These are phyloP conservation scores for Cryomyces antarcticus DNA, from an alignment of 495 filamentous ascomycete genomes.

Conservation along the genomic window DNA sequence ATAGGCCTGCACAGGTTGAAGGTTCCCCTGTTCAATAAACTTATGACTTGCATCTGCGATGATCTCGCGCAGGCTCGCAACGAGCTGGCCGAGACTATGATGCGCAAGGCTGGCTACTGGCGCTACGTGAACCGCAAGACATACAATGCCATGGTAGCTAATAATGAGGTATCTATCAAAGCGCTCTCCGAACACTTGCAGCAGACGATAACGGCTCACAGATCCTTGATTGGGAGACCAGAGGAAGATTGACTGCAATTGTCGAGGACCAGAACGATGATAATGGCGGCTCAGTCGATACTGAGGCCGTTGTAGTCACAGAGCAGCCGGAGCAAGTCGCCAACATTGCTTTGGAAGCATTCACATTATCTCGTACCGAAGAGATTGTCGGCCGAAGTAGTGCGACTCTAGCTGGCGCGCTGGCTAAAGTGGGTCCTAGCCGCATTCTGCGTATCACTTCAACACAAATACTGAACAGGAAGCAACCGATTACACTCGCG, in stretches of 20 bases:
- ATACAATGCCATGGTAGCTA: slow-evolving; percentile 4
- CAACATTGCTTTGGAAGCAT: too few relatives aligned
- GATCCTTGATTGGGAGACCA: neutral
- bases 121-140: slow-evolving; percentile 6
- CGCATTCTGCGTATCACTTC: too few relatives aligned
- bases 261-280: neutral
- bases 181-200: neutral
- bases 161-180: neutral
- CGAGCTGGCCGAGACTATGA: slow-evolving; percentile 1
- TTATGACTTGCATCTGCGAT: slow-evolving; percentile 1
- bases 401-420: too few relatives aligned
- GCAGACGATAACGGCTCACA: neutral
- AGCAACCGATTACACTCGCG: too few relatives aligned
- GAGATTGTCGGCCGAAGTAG: too few relatives aligned
- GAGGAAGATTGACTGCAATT: neutral
- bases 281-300: too few relatives aligned
- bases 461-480: too few relatives aligned
- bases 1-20: neutral
- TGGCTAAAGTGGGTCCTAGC: too few relatives aligned
- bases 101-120: slow-evolving; percentile 8
- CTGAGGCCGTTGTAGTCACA: too few relatives aligned
- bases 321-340: too few relatives aligned
- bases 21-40: neutral
- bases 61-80: slow-evolving; percentile 1
- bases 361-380: too few relatives aligned